A percentile compares a stretch with the other conserved stretches of the same genome.
Evolutionary conservation across 495 filamentous ascomycete species (phyloP).

Genomic region (Neurospora sp.): DNA sequence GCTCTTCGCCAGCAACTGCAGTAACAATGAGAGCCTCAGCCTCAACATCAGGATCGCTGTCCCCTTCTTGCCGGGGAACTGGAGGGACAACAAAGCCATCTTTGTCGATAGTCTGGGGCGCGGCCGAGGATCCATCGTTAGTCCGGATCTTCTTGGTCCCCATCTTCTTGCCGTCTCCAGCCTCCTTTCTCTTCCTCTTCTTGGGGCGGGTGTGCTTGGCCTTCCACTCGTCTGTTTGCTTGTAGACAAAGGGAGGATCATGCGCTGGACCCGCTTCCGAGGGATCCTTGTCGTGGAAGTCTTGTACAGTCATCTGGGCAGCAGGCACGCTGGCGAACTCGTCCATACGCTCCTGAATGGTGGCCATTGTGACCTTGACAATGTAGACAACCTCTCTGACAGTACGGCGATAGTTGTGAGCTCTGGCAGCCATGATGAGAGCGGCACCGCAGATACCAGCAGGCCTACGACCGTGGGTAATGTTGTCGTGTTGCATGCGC

Average conservation of each 20-base stretch:
- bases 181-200: slow-evolving; percentile 32
- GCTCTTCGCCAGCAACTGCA: slow-evolving; percentile 3
- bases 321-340: slow-evolving; percentile 81
- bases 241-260: slow-evolving; percentile 76
- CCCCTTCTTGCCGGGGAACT: slow-evolving; percentile 9
- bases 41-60: slow-evolving; percentile 1
- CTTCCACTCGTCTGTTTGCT: slow-evolving; percentile 43
- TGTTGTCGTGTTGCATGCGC: slow-evolving; percentile 94
- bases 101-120: slow-evolving; percentile 13
- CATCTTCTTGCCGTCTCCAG: slow-evolving; percentile 21
- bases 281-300: slow-evolving; percentile 61
- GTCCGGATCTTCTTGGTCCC: slow-evolving; percentile 7
- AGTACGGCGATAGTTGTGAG: slow-evolving; percentile 93
- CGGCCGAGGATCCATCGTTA: slow-evolving; percentile 14
- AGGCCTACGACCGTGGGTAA: slow-evolving; percentile 83
- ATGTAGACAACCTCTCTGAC: slow-evolving; percentile 90
- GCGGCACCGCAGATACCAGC: slow-evolving; percentile 92
- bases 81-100: slow-evolving; percentile 23
- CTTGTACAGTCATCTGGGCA: slow-evolving; percentile 69
- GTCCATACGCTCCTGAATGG: slow-evolving; percentile 76
- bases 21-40: slow-evolving; percentile 8
- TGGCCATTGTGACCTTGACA: slow-evolving; percentile 87
- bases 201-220: slow-evolving; percentile 31
- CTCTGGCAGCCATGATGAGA: slow-evolving; percentile 85
- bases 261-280: slow-evolving; percentile 36